Percentiles rank a stretch among this genome's conserved stretches.
phyloP scores from a whole-genome alignment of 257 asterid genomes.

The Rubia yunnanensis region DNA sequence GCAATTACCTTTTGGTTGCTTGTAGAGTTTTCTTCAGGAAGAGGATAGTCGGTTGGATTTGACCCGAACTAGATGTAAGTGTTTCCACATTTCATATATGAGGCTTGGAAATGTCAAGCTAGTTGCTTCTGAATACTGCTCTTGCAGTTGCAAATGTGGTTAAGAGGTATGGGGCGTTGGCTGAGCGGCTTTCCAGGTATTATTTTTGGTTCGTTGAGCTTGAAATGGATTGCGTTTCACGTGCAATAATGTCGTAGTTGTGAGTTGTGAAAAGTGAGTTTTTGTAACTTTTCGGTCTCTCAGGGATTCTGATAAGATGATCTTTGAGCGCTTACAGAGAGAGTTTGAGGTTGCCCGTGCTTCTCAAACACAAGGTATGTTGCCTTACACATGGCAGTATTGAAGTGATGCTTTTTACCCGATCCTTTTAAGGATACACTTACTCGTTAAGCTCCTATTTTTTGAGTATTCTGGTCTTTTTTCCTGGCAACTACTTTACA shows the following conservation, averaged over 20 bases:
- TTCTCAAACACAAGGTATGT: conserved; percentile 85
- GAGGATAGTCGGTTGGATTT: conserved; percentile 53
- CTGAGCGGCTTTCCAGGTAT: conserved; percentile 92
- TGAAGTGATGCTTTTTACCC: not conserved
- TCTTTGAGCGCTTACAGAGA: conserved; percentile 78
- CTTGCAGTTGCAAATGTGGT: conserved; percentile 72
- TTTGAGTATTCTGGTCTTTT: not conserved
- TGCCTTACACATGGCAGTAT: not conserved
- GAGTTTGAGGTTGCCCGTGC: conserved; percentile 88
- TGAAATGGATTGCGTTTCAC: not conserved
- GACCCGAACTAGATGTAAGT: conserved; percentile 62
- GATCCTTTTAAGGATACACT: not conserved
- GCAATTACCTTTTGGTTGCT: not conserved
- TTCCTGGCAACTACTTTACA: not conserved
- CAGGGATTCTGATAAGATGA: conserved; percentile 93
- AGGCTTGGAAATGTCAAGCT: too few species aligned
- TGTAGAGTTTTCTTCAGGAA: conserved; percentile 44
- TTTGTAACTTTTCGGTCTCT: conserved; percentile 21
- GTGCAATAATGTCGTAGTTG: not conserved
- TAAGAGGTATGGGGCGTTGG: conserved; percentile 75
- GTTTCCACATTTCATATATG: not conserved
- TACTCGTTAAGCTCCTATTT: not conserved
- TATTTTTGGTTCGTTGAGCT: not conserved
- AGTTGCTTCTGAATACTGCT: conserved; percentile 4
- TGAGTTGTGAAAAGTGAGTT: not conserved